These are phyloP conservation scores for Globisporangium lucens DNA, from an alignment of 352 stramenopile genomes.

Conservation along the genomic window DNA sequence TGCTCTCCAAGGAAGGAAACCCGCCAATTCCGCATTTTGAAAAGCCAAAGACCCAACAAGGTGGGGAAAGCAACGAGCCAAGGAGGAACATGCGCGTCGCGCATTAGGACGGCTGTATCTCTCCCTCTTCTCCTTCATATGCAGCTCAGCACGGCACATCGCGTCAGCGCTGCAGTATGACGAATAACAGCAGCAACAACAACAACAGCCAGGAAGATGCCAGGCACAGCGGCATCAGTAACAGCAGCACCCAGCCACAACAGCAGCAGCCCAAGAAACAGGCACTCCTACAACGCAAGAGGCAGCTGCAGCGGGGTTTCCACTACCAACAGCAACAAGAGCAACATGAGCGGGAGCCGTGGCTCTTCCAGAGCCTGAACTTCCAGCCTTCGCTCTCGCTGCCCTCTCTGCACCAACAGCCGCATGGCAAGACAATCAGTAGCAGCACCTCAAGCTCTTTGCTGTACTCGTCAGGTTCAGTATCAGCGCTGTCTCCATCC, in stretches of 20 bases:
- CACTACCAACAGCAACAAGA: slow-evolving; percentile 7
- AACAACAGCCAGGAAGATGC: background rate
- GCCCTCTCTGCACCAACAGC: background rate
- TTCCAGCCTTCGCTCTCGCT: slow-evolving; percentile 23
- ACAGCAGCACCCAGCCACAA: background rate
- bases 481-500: background rate
- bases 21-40: background rate
- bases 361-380: slow-evolving; percentile 68
- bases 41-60: background rate
- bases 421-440: background rate
- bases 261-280: slow-evolving; percentile 23
- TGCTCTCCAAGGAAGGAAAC: background rate
- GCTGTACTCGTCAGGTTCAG: slow-evolving; percentile 8
- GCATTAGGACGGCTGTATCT: too few relatives aligned
- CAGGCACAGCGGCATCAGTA: background rate
- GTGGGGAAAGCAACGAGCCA: background rate
- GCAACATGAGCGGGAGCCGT: slow-evolving; percentile 39
- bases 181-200: slow-evolving; percentile 15
- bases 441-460: background rate
- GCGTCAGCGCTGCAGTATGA: background rate
- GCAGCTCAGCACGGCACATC: background rate
- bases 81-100: background rate
- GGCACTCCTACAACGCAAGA: slow-evolving; percentile 20
- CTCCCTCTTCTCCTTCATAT: background rate
- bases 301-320: slow-evolving; percentile 16